Conservation (phyloP, 192 early-diverging fungal species). For the Entomortierella chlamydospora region DNA sequence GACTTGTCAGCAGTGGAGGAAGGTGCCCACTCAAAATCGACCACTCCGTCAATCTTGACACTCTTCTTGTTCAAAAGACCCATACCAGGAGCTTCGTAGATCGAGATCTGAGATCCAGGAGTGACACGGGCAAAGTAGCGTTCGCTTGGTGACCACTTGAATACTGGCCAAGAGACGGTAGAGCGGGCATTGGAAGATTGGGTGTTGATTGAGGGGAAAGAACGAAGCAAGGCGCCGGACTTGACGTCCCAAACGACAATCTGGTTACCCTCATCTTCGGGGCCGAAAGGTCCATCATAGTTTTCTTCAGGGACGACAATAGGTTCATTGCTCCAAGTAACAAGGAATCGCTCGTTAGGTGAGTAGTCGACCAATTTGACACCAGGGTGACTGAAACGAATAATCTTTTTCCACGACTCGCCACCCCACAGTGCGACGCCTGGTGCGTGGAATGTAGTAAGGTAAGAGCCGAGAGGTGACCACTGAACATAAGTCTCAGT, state of each 20-base stretch:
- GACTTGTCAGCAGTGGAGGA: slow-evolving; percentile 45
- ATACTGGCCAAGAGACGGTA: slow-evolving; percentile 89
- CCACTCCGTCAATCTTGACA: slow-evolving; percentile 84
- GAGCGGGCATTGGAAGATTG: slow-evolving; percentile 60
- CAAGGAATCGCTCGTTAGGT: slow-evolving; percentile 93
- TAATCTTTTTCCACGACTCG: slow-evolving; percentile 88
- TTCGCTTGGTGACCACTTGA: slow-evolving; percentile 97
- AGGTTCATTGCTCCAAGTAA: slow-evolving; percentile 91
- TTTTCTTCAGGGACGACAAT: slow-evolving; percentile 79
- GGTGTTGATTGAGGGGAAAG: slow-evolving; percentile 73
- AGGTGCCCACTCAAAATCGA: slow-evolving; percentile 84
- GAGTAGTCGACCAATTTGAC: slow-evolving; percentile 94
- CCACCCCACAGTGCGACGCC: slow-evolving; percentile 98
- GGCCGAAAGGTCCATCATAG: slow-evolving; percentile 73
- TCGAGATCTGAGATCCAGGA: slow-evolving; percentile 77
- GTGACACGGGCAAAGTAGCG: slow-evolving; percentile 93
- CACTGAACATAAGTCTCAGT: slow-evolving; percentile 94
- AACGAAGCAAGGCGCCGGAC: slow-evolving; percentile 87
- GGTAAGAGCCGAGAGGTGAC: slow-evolving; percentile 95
- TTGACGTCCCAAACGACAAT: slow-evolving; percentile 91
- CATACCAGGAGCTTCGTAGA: slow-evolving; percentile 97
- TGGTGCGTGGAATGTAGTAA: slow-evolving; percentile 93
- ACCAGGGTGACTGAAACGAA: slow-evolving; percentile 90
- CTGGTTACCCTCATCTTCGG: slow-evolving; percentile 79
- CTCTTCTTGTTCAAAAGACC: slow-evolving; percentile 93